Base-by-base conservation (phyloP, 768 basidiomycete species). In the Ephemerocybe angulata region DNA sequence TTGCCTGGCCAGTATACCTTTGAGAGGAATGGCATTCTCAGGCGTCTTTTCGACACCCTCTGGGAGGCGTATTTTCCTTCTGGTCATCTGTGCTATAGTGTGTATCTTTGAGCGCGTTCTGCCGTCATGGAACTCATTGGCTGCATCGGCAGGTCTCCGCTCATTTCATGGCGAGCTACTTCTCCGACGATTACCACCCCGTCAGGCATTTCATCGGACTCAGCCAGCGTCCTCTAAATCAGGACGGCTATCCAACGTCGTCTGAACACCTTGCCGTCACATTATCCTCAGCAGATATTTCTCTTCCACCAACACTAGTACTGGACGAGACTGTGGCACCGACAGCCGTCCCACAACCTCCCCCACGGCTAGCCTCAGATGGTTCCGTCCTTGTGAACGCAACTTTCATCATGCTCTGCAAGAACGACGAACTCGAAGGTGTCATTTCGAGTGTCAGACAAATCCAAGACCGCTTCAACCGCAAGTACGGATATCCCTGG, bases 381-480 rank as follows among this genome's bases (percentile, higher is more conserved):
- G 11, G 1, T 19, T 21, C 30, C 28, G 19, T 17, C 19, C 47
- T 49, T 13, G 88, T 86, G 7, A 91, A 90, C 59, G 90, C 89
- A 3, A 86, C 86, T 0, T 88, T 91, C 63, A 87, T 90, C n/a
- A 76, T 90, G 58, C 80, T 97, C 24, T 81, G 77, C 47, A 67
- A 81, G 12, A 84, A 85, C 63, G 72, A 65, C 21, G 83, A 84
- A 54, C 64, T 85, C n/a, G 58, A 66, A 29, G 78, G 78, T 24
- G 80, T 80, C 30, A 65, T 82, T 28, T 71, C 78, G 28, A 84
- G 81, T 54, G 82, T 88, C 57, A 79, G 80, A 58, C 80, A 82
- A 56, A 75, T 87, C 69, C 94, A 98, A 72, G 86, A 90, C 62
- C 74, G 88, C 27, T 96, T 95, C 72, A 98, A 98, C 73, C 77